phyloP scores from a whole-genome alignment of 2,329 filamentous ascomycete genomes.

The Alternaria arborescens region DNA sequence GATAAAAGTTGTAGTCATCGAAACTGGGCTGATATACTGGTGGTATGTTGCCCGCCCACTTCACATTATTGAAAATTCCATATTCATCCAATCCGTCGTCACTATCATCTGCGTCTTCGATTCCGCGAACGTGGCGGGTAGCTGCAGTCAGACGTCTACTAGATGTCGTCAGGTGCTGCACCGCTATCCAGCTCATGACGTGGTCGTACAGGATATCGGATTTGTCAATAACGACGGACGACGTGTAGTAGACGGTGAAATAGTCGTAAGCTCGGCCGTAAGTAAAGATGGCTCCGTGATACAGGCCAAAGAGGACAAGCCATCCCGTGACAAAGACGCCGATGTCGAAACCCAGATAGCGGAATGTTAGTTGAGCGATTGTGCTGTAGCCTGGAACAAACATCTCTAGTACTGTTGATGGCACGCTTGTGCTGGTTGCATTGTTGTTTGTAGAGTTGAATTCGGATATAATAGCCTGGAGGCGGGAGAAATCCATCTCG shows the following conservation, averaged over 20 bases:
- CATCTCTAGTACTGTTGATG: conserved; percentile 58
- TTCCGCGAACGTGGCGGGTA: conserved; percentile 45
- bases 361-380: conserved; percentile 52
- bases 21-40: conserved; percentile 60
- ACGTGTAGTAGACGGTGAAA: neutral
- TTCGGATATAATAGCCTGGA: conserved; percentile 20
- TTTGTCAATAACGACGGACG: neutral
- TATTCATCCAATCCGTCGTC: neutral
- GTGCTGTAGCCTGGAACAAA: conserved; percentile 51
- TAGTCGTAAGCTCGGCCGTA: conserved; percentile 36
- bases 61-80: conserved; percentile 59
- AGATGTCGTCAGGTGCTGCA: conserved; percentile 29
- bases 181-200: neutral
- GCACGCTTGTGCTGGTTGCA: neutral
- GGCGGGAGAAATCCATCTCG: conserved; percentile 35
- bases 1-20: conserved; percentile 55
- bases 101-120: conserved; percentile 36
- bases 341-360: conserved; percentile 58
- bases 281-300: conserved; percentile 49
- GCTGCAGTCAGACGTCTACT: conserved; percentile 49
- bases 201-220: neutral
- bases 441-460: conserved; percentile 12
- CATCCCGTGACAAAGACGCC: conserved; percentile 57
- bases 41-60: conserved; percentile 58
- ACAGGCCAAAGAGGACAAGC: conserved; percentile 52